Percentiles rank a stretch among this genome's conserved stretches.
Evolutionary conservation across 139 green algal species (phyloP).

Genomic region (Edaphochlamys debaryana): DNA sequence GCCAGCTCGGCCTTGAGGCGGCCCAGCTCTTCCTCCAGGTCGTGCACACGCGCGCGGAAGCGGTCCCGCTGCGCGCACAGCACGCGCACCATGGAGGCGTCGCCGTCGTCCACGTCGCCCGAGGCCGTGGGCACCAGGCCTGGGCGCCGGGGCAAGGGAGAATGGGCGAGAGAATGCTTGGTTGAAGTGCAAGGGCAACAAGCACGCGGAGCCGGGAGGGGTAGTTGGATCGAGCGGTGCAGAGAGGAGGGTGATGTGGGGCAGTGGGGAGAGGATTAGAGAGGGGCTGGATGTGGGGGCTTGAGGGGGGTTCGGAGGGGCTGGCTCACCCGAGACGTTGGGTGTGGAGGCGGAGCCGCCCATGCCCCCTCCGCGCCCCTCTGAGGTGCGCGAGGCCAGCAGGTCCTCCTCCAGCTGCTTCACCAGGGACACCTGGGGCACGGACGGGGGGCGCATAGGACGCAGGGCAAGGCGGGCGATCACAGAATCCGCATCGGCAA

Average conservation of each 20-base stretch:
- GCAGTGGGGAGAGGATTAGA: too few species aligned
- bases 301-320: too few species aligned
- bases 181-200: too few species aligned
- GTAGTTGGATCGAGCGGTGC: too few species aligned
- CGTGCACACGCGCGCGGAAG: constrained; percentile 64
- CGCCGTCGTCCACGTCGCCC: constrained; percentile 21
- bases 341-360: neutral
- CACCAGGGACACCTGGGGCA: constrained; percentile 23
- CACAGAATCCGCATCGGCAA: too few species aligned
- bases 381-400: too few species aligned
- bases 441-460: too few species aligned
- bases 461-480: too few species aligned
- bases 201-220: too few species aligned
- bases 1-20: constrained; percentile 44
- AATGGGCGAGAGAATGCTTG: neutral
- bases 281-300: neutral
- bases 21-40: constrained; percentile 80
- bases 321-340: constrained; percentile 21
- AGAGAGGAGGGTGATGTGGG: too few species aligned
- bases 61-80: constrained; percentile 88
- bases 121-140: neutral
- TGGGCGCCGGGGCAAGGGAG: neutral
- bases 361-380: too few species aligned
- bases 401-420: constrained; percentile 76
- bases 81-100: constrained; percentile 80